Evolutionary conservation across 169 alveolate species (phyloP), one percentile per base, ranked within the genome.

Genomic region (Eimeria falciformis): DNA sequence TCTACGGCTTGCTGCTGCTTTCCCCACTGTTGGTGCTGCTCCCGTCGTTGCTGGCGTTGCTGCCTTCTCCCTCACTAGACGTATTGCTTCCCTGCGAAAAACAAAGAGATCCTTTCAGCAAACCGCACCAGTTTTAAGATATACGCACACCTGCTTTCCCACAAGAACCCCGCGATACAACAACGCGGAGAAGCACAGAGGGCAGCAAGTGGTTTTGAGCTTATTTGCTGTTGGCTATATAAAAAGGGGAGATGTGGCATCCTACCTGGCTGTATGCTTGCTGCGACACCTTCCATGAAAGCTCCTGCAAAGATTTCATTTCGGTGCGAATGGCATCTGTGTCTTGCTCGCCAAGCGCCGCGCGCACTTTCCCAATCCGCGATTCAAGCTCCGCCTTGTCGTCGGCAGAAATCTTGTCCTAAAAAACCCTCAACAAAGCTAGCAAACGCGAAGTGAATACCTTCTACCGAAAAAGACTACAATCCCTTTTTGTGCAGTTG

Each of bases 251-350:
- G 18, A 53, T 12, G 75, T 9, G 27, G 12, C 37, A 17, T 62
- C 40, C 11, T 55, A 82, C 90, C 90, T 98, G 99, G 95, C 97
- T 97, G 95, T 98, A 91, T 21, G 81, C 82, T 12, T 47, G 65
- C 77, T 91, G 94, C 9, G 99, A 97, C 50, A 98, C 97, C 87
- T 96, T 98, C 98, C 98, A 97, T 6, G 99, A 97, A 62, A 96
- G 96, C 90, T 97, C 98, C 97, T 97, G 98, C 58, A 97, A 94
- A 77, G 94, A 94, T 91, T 97, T 98, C 82, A 96, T 95, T 25
- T 96, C 95, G 37, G 96, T 97, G 91, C 96, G 96, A 90, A 98
- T 97, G 47, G 95, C 91, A 43, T 96, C 98, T 29, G 94, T 83
- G 85, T 97, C 98, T 40, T 97, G 98, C 14, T 96, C 85, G 75